Conservation (phyloP, 495 filamentous ascomycete genomes). For the Xylaria curta region DNA sequence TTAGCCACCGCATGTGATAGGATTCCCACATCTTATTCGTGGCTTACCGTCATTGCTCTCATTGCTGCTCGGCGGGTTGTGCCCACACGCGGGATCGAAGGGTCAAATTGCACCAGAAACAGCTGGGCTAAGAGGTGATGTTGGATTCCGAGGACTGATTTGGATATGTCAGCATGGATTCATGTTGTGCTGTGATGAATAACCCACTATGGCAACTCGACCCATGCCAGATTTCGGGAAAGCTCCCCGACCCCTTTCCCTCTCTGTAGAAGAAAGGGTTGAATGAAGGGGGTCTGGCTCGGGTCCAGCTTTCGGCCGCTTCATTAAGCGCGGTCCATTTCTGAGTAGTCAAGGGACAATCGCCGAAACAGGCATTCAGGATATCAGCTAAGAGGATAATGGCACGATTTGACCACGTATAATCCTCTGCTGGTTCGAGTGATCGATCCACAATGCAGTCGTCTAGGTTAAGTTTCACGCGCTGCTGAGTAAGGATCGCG, state of each 20-base stretch:
- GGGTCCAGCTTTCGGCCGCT: slow-evolving; percentile 44
- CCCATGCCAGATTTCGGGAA: slow-evolving; percentile 56
- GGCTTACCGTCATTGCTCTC: slow-evolving; percentile 41
- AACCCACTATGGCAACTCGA: slow-evolving; percentile 56
- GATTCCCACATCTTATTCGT: background rate
- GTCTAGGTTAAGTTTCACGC: slow-evolving; percentile 50
- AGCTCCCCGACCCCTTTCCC: slow-evolving; percentile 33
- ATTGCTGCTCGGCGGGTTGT: slow-evolving; percentile 39
- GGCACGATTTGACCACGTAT: slow-evolving; percentile 60
- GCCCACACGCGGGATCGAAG: slow-evolving; percentile 46
- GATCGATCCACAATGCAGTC: slow-evolving; percentile 53
- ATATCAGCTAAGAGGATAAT: slow-evolving; percentile 60
- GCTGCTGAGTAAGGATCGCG: slow-evolving; percentile 57
- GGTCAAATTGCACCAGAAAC: slow-evolving; percentile 52
- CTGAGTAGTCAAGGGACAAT: slow-evolving; percentile 27
- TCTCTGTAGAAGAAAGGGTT: slow-evolving; percentile 46
- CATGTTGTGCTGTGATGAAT: background rate
- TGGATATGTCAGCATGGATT: slow-evolving; percentile 3
- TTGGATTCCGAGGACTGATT: slow-evolving; percentile 57
- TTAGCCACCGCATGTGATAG: slow-evolving; percentile 11
- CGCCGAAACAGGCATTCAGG: slow-evolving; percentile 58
- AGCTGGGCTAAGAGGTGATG: slow-evolving; percentile 63
- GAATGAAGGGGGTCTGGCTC: slow-evolving; percentile 43
- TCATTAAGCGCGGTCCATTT: slow-evolving; percentile 47
- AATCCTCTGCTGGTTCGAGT: slow-evolving; percentile 49